Conservation (phyloP, 257 asterid species). For the Linderniella brevidens region DNA sequence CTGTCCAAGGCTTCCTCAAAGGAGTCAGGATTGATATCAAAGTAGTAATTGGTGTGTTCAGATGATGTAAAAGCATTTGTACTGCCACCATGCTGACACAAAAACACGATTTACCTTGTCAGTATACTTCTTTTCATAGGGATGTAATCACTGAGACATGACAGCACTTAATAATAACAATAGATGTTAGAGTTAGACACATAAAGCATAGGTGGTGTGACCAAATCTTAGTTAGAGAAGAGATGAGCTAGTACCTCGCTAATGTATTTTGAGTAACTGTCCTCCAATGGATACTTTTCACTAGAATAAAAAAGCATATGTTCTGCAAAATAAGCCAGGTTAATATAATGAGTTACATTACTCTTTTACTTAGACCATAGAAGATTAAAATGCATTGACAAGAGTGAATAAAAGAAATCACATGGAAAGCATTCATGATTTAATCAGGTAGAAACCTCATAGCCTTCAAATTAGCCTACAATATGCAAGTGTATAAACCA, state of each 20-base stretch:
- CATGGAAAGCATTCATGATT: too few species aligned
- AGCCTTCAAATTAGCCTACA: too few species aligned
- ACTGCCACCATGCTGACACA: constrained; percentile 81
- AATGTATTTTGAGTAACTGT: constrained; percentile 83
- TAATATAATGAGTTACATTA: not conserved
- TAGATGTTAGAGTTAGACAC: too few species aligned
- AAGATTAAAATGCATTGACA: not conserved
- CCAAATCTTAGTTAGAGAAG: not conserved
- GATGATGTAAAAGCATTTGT: constrained; percentile 89
- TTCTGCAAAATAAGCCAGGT: constrained; percentile 28
- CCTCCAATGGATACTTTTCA: constrained; percentile 89
- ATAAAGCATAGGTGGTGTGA: too few species aligned
- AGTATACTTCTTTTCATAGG: too few species aligned
- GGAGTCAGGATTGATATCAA: constrained; percentile 77
- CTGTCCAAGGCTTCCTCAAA: constrained; percentile 96
- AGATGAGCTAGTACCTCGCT: constrained; percentile 42
- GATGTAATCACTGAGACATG: too few species aligned
- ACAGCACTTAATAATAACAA: too few species aligned
- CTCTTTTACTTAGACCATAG: not conserved
- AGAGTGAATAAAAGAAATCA: too few species aligned
- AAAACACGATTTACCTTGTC: constrained; percentile 3
- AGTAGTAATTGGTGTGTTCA: constrained; percentile 71
- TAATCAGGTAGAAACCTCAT: too few species aligned
- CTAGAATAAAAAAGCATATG: constrained; percentile 98
- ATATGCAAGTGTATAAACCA: too few species aligned